Base-by-base conservation (phyloP, 768 basidiomycete species). In the Rhodosporidiobolus sp. region DNA sequence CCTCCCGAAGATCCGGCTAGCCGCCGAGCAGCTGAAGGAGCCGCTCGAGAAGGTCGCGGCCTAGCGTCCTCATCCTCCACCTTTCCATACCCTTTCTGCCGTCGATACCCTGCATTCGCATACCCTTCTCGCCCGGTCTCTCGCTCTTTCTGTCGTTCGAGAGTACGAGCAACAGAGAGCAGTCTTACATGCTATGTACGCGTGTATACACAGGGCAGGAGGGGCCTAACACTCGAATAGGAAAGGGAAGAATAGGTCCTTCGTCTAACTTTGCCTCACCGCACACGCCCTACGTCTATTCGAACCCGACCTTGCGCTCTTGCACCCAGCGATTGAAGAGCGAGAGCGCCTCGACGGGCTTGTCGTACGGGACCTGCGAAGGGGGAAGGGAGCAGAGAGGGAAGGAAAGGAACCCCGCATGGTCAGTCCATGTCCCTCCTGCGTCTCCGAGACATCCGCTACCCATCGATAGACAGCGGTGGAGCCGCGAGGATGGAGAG, bases 341-440 rank as follows among this genome's bases (percentile, higher is more conserved):
- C 43, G 58, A 67, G 19, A 78, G 67, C 4, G 76, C 69, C 48
- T 76, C 70, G 20, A 30, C 28, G 0, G 77, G 77, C 32, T 77
- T 74, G 67, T 77, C 76, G 45, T 68, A 77, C 24, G 77, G 77
- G 19, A 73, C 71, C 71, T 72, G 54, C 52, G 26, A 16, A 26
- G 12, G 17, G 11, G 4, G 24, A 19, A 14, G 26, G 45, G 56
- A 24, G 26, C 0, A 20, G 32, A 20, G 24, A 2, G 22, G n/a
- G 22, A 14, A 45, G 19, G 46, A 30, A 14, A 32, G 26, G 26
- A n/a, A n/a, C n/a, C n/a, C n/a, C n/a, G n/a, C n/a, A n/a, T n/a
- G n/a, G 19, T 14, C 38, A 43, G 38, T 14, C n/a, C n/a, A n/a
- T n/a, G n/a, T 43, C 14, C 14, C 38, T 43, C 38, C 14, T 43